Evolutionary conservation across 208 protist species (phyloP), one percentile per base, ranked within the genome.

Genomic region (Acanthamoeba quina): DNA sequence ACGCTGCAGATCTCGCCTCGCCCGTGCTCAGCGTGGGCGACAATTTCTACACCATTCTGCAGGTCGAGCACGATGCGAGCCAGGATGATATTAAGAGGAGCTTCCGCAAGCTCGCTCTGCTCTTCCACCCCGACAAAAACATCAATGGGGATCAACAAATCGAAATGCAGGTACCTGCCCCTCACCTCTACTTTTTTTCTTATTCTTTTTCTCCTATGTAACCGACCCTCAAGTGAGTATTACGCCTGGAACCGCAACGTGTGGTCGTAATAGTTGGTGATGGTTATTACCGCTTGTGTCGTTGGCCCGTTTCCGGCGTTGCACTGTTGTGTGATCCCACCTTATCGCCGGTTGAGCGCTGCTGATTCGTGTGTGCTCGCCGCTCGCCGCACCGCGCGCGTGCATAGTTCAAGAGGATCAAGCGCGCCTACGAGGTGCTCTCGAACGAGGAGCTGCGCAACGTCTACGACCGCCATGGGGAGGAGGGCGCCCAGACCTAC

Each of bases 91-190:
- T 98, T 34, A 97, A 96, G 82, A 95, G 88, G 90, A 96, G 95
- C 17, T 97, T 97, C 78, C 68, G 96, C 19, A 96, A 95, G 64
- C 56, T 96, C 44, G 94, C 96, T 3, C 74, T 97, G 2, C 78
- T 97, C 74, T 96, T 94, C 68, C 97, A 98, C 90, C 97, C 97
- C 29, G 97, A 97, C 72, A 97, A 97, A 85, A 96, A 97, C 68
- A 19, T 52, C 49, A 78, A 66, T 29, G 58, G 37, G 1, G 83
- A 90, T 37, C 76, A 85, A 29, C 19, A 85, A 47, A 90, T 74
- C 52, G 60, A 72, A 11, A 21, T 90, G 83, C 83, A 90, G 83
- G 60, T 74, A 3, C 49, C 56, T 60, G 56, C 56, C 56, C 56
- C 56, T 15, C 56, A 5, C 56, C 56, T 60, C 64, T 37, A 5